These are phyloP conservation scores for Didymella exigua DNA, from an alignment of 2,329 filamentous ascomycete genomes.

Conservation along the genomic window DNA sequence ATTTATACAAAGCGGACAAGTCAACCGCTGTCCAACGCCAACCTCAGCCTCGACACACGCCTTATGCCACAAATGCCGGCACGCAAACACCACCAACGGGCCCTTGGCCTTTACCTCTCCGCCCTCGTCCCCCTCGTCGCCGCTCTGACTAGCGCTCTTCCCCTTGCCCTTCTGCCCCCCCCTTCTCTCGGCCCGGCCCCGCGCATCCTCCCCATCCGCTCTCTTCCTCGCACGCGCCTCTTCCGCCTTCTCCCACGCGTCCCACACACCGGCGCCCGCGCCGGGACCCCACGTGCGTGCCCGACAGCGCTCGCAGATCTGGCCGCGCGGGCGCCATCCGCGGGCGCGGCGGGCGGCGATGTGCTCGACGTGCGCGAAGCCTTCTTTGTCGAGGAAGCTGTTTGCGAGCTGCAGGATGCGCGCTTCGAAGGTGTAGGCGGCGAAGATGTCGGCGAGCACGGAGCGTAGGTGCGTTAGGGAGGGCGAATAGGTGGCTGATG, in stretches of 20 bases:
- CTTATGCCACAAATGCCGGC: conserved; percentile 49
- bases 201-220: conserved; percentile 44
- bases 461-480: conserved; percentile 84
- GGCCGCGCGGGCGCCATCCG: conserved; percentile 87
- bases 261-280: conserved; percentile 76
- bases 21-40: conserved; percentile 18
- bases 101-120: conserved; percentile 3
- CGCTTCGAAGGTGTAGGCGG: conserved; percentile 94
- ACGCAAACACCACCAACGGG: conserved; percentile 47
- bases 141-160: conserved; percentile 40
- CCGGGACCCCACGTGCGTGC: conserved; percentile 88
- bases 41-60: conserved; percentile 36
- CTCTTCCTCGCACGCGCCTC: conserved; percentile 45
- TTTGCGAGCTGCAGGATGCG: conserved; percentile 86
- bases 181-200: conserved; percentile 31
- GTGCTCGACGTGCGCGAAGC: conserved; percentile 81
- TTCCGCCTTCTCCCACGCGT: conserved; percentile 69
- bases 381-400: conserved; percentile 81
- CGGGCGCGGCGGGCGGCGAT: conserved; percentile 76
- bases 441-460: conserved; percentile 87
- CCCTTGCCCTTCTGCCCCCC: conserved; percentile 58
- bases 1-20: conserved; percentile 35
- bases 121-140: conserved; percentile 22
- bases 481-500: conserved; percentile 74
- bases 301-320: conserved; percentile 85